Conservation (phyloP, 1,284 basidiomycete genomes). For the Ustilago lituana region DNA sequence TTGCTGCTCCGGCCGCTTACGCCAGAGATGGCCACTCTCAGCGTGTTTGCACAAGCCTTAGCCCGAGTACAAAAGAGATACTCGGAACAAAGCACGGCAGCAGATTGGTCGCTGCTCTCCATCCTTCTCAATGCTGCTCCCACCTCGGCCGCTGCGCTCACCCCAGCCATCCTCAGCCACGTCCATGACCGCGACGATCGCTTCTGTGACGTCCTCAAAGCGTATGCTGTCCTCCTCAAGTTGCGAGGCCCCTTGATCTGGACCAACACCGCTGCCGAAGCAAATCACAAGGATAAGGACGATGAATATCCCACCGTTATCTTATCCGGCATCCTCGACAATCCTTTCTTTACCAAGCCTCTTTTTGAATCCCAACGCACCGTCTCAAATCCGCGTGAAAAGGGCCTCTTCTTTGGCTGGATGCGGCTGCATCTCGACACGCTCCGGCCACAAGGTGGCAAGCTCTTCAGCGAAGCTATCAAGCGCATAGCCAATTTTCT, state of each 20-base stretch:
- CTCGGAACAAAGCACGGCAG: conserved; percentile 10
- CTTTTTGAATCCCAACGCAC: conserved; percentile 35
- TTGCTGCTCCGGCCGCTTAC: conserved; percentile 36
- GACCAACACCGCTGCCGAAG: conserved; percentile 6
- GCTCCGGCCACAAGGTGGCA: conserved; percentile 22
- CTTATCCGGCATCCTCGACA: conserved; percentile 58
- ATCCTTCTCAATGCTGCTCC: conserved; percentile 40
- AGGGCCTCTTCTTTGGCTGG: conserved; percentile 41
- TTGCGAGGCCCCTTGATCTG: conserved; percentile 40
- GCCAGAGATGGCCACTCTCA: conserved; percentile 13
- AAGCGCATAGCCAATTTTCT: conserved; percentile 59
- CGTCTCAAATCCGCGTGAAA: conserved; percentile 32
- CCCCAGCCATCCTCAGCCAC: conserved; percentile 33
- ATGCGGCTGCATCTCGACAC: conserved; percentile 48
- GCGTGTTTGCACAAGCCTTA: conserved; percentile 23
- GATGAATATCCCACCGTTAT: conserved; percentile 52
- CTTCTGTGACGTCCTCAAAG: conserved; percentile 43
- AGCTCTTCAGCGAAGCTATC: conserved; percentile 50
- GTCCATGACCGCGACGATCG: conserved; percentile 41
- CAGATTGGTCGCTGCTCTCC: conserved; percentile 42
- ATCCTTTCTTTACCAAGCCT: conserved; percentile 32
- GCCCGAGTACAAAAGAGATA: conserved; percentile 11
- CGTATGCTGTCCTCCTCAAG: conserved; percentile 39
- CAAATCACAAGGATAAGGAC: background rate
- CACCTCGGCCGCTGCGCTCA: conserved; percentile 19